Percentiles rank a stretch among this genome's conserved stretches.
phyloP scores from a whole-genome alignment of 2,329 filamentous ascomycete species.

The Aspergillus spinulosporus region DNA sequence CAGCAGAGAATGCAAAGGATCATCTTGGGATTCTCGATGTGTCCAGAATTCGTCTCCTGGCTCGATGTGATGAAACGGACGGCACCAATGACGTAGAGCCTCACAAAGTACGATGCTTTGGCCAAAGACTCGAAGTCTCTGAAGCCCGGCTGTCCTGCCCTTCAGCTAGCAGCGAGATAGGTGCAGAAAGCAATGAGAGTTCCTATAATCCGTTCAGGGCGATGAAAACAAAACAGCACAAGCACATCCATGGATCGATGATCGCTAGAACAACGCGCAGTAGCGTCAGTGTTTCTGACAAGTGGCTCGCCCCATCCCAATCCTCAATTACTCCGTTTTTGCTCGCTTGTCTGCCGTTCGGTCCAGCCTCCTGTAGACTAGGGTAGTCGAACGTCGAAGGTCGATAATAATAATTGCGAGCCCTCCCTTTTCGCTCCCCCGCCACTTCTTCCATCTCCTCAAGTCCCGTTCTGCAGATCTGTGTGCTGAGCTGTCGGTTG shows the following conservation, averaged over 20 bases:
- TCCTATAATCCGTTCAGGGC: background rate
- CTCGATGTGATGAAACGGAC: slow-evolving; percentile 13
- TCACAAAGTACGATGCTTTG: slow-evolving; percentile 12
- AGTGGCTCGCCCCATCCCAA: slow-evolving; percentile 13
- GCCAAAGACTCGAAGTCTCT: background rate
- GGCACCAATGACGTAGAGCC: slow-evolving; percentile 9
- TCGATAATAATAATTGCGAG: background rate
- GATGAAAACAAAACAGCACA: slow-evolving; percentile 5
- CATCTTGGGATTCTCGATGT: slow-evolving; percentile 15
- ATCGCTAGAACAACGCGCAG: background rate
- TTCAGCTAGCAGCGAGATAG: background rate
- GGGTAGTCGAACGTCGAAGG: too few species aligned
- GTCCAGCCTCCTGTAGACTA: slow-evolving; percentile 20
- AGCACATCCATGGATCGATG: slow-evolving; percentile 7
- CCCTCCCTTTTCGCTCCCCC: slow-evolving; percentile 3
- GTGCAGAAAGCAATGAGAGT: background rate
- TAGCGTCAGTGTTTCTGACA: slow-evolving; percentile 11
- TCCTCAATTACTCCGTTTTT: slow-evolving; percentile 11
- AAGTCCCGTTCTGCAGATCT: slow-evolving; percentile 16
- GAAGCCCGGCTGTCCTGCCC: background rate
- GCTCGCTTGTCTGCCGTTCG: slow-evolving; percentile 19
- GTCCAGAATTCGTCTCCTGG: slow-evolving; percentile 21
- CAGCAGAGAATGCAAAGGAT: slow-evolving; percentile 8
- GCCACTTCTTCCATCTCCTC: slow-evolving; percentile 4
- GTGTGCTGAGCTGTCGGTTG: slow-evolving; percentile 28